Base-by-base conservation (phyloP, 148 eudicot genomes). In the Chenopodium berlandieri region DNA sequence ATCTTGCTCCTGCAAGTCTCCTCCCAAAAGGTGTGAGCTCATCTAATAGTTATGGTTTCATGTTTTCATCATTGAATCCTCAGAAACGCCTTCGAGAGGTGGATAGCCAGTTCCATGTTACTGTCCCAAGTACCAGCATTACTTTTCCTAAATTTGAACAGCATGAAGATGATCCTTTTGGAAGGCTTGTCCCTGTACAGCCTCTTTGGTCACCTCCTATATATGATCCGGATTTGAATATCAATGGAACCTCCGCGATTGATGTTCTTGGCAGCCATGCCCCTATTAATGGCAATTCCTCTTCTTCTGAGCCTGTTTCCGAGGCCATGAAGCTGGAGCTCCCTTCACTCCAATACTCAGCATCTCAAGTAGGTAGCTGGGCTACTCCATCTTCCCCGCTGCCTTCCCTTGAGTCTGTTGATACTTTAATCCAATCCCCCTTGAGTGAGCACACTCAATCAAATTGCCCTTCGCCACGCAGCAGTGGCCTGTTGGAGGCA, bases 281-380 rank as follows among this genome's bases (percentile, higher is more conserved):
- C 91, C 78, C 66, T 84, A 67, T 87, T 87, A 90, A 90, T 90
- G 92, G 97, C 90, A 90, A 93, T 80, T 78, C 88, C 56, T 84
- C 91, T 84, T 81, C 95, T 83, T 93, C 91, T 62, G 88, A 91
- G 89, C 90, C 97, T 79, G 34, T 78, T 69, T 76, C 90, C 68
- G 85, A 85, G 94, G 92, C 91, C 62, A 80, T 78, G 97, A 93
- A 90, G 94, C n/a, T 82, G 88, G 95, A 94, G 95, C 97, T 94
- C 95, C 97, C 95, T 92, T 92, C 95, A 91, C 90, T 94, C 97
- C 97, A 94, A 92, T 86, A 80, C 76, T 72, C 93, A 80, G 78
- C 85, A 16, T 76, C 89, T 84, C 95, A 81, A 73, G 90, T 25
- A 67, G 90, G 89, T 82, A 77, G 83, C 74, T 85, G 92, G 89